These are phyloP conservation scores for Linnemannia exigua DNA, from an alignment of 192 early-diverging fungal species.

Conservation along the genomic window DNA sequence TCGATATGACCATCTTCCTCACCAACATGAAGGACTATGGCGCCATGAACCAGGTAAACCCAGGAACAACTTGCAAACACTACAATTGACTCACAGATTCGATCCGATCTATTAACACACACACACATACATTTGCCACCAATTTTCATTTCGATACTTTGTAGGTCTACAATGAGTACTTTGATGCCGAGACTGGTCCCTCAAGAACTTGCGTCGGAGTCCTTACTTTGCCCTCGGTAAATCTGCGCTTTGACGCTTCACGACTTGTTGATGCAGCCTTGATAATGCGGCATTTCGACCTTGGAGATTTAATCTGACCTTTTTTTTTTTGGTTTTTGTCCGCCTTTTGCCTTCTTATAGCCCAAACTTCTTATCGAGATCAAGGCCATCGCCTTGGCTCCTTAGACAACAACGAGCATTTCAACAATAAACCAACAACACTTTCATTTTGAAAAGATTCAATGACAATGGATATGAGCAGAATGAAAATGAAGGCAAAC, in stretches of 20 bases:
- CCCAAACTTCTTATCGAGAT: slow-evolving; percentile 77
- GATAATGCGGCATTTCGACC: too few species aligned
- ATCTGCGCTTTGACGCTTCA: neutral
- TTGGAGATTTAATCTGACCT: too few species aligned
- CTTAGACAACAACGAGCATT: slow-evolving; percentile 6
- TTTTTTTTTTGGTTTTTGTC: neutral
- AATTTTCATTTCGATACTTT: neutral
- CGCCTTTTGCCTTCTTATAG: slow-evolving; percentile 23
- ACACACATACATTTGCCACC: neutral
- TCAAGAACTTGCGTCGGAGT: slow-evolving; percentile 78
- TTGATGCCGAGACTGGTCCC: slow-evolving; percentile 70
- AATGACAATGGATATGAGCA: too few species aligned
- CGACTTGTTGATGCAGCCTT: neutral
- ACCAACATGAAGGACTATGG: slow-evolving; percentile 78
- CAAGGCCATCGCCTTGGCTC: slow-evolving; percentile 69
- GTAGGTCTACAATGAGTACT: slow-evolving; percentile 76
- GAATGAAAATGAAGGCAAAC: too few species aligned
- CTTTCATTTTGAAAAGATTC: neutral
- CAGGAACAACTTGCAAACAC: neutral
- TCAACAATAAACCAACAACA: neutral
- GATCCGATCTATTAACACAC: neutral
- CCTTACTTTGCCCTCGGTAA: slow-evolving; percentile 69
- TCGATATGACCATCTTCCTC: slow-evolving; percentile 82
- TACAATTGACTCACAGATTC: neutral
- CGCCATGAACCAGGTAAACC: slow-evolving; percentile 67